Conservation (phyloP, 805 yeast genomes). For the Yarrowia sp. region DNA sequence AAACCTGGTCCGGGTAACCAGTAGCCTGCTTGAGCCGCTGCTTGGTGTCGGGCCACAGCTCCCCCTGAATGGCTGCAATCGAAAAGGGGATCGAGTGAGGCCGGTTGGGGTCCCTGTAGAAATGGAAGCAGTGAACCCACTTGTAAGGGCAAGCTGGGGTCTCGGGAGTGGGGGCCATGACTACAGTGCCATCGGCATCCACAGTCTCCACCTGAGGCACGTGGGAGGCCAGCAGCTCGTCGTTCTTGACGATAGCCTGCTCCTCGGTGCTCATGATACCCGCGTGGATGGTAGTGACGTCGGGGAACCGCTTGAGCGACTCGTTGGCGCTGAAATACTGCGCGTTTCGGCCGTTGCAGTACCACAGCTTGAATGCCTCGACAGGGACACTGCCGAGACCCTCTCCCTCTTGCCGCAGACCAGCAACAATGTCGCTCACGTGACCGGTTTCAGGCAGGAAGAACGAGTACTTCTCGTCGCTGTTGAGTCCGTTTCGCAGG, state of each 20-base stretch:
- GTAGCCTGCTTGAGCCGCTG: constrained; percentile 69
- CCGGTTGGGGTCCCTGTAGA: constrained; percentile 67
- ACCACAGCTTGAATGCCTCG: constrained; percentile 51
- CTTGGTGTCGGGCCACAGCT: constrained; percentile 66
- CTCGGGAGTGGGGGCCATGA: constrained; percentile 25
- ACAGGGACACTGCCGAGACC: constrained; percentile 48
- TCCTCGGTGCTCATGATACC: constrained; percentile 56
- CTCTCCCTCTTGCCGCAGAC: constrained; percentile 56
- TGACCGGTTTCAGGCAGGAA: constrained; percentile 22
- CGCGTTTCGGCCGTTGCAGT: constrained; percentile 45
- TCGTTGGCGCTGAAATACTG: constrained; percentile 51
- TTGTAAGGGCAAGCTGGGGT: constrained; percentile 15
- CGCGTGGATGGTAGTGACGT: constrained; percentile 54
- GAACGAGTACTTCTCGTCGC: constrained; percentile 14
- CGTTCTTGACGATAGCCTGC: constrained; percentile 44
- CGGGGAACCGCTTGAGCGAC: constrained; percentile 53
- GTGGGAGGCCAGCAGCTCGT: constrained; percentile 41
- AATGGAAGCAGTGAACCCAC: constrained; percentile 58
- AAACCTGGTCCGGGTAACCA: constrained; percentile 81
- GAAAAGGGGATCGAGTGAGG: constrained; percentile 88
- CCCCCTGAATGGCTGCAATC: constrained; percentile 73
- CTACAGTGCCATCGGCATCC: constrained; percentile 54
- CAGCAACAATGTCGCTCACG: constrained; percentile 2
- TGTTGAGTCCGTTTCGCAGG: background rate
- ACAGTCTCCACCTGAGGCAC: constrained; percentile 55